Conservation (phyloP, 345 rosid species). For the Populus pruinosa region DNA sequence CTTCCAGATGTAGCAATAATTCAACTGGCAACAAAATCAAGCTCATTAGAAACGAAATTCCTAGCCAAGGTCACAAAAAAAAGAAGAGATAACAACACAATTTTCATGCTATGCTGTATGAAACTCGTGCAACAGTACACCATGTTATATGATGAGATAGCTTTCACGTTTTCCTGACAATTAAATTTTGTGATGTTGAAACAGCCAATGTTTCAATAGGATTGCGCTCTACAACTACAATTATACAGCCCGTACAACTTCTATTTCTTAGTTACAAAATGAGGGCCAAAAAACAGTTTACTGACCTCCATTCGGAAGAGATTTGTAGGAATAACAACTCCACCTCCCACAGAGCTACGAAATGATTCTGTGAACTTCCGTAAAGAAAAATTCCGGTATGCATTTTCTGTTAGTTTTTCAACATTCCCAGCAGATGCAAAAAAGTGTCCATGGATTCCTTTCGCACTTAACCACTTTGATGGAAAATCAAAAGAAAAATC, state of each 20-base stretch:
- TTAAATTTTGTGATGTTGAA: neutral
- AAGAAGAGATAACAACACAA: neutral
- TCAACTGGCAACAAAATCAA: conserved; percentile 44
- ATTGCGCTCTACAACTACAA: neutral
- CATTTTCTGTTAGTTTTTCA: conserved; percentile 67
- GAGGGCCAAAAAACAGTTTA: neutral
- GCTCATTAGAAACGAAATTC: conserved; percentile 16
- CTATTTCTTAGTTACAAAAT: neutral
- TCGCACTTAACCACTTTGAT: conserved; percentile 69
- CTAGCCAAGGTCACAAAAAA: neutral
- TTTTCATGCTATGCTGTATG: neutral
- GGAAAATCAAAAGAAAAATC: conserved; percentile 94
- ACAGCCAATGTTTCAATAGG: neutral
- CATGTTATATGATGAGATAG: neutral
- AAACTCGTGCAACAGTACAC: neutral
- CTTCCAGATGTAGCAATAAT: conserved; percentile 66
- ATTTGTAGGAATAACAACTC: conserved; percentile 74
- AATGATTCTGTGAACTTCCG: conserved; percentile 54
- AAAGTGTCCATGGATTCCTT: conserved; percentile 84
- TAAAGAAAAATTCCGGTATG: conserved; percentile 50
- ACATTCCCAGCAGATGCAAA: conserved; percentile 89
- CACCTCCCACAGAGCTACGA: conserved; percentile 79
- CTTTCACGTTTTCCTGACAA: neutral
- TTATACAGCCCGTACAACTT: neutral
- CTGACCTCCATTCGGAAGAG: conserved; percentile 91